phyloP scores from a whole-genome alignment of 176 grass and related monocot genomes.

The Ensete ventricosum region DNA sequence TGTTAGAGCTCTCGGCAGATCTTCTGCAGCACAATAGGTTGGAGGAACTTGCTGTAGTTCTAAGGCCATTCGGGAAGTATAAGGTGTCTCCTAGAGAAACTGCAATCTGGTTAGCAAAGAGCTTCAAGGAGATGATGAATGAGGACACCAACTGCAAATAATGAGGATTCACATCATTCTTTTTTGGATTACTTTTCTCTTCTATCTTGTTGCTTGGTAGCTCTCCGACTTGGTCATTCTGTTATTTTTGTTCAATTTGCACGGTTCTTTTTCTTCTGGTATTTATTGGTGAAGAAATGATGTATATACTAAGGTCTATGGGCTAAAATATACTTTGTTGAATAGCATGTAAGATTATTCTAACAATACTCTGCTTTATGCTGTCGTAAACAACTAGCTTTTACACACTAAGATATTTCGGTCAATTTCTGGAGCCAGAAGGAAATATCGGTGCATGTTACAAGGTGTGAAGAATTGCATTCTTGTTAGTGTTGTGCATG shows the following conservation, averaged over 20 bases:
- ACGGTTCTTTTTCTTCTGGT: neutral
- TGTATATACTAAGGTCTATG: neutral
- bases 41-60: conserved; percentile 81
- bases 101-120: conserved; percentile 95
- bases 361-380: no score
- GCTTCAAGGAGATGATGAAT: conserved; percentile 96
- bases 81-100: conserved; percentile 99
- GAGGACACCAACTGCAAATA: conserved; percentile 52
- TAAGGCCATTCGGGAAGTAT: conserved; percentile 85
- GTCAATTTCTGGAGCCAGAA: no score
- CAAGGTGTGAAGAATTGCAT: no score
- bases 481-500: no score
- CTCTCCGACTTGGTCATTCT: neutral
- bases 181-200: conserved; percentile 1
- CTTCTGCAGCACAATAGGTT: conserved; percentile 67
- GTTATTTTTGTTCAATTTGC: neutral
- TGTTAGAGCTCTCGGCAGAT: conserved; percentile 91
- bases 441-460: no score
- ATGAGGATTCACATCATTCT: conserved; percentile 25
- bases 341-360: no score
- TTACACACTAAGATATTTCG: no score
- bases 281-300: neutral
- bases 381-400: no score
- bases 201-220: conserved; percentile 20
- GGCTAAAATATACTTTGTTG: neutral